These are phyloP conservation scores for Chlorella ohadii DNA, from an alignment of 139 green algal species.

Conservation along the genomic window DNA sequence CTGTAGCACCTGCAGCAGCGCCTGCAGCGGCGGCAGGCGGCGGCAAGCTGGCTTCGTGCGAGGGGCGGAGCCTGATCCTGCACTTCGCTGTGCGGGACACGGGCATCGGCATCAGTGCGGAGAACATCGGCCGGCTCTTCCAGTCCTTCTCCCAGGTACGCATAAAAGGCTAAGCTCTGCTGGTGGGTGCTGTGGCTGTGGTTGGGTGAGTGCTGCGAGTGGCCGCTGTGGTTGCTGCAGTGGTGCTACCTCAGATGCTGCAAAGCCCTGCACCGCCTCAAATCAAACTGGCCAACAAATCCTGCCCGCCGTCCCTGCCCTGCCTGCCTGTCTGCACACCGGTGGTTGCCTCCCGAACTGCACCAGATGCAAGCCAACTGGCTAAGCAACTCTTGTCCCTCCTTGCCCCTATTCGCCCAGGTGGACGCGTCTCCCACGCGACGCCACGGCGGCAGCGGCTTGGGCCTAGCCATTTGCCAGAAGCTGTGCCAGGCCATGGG, in stretches of 20 bases:
- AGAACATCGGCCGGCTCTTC: conserved; percentile 75
- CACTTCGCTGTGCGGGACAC: conserved; percentile 83
- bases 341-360: too few species aligned
- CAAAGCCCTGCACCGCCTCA: too few species aligned
- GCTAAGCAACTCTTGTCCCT: too few species aligned
- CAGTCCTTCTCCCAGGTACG: conserved; percentile 77
- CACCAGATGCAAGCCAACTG: too few species aligned
- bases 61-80: conserved; percentile 38
- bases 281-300: too few species aligned
- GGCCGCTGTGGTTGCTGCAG: too few species aligned
- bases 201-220: background rate
- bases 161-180: too few species aligned
- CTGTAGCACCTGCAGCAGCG: conserved; percentile 14
- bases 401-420: too few species aligned
- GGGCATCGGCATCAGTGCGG: conserved; percentile 77
- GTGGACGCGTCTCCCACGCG: conserved; percentile 74
- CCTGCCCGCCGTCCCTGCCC: background rate
- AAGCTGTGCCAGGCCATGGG: conserved; percentile 84
- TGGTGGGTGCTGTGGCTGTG: background rate
- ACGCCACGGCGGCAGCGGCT: conserved; percentile 81
- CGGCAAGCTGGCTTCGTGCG: background rate
- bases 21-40: background rate
- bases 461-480: conserved; percentile 87
- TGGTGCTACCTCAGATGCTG: too few species aligned
- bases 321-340: background rate